Conservation (phyloP, 2,329 filamentous ascomycete species). For the Mycogone perniciosa region DNA sequence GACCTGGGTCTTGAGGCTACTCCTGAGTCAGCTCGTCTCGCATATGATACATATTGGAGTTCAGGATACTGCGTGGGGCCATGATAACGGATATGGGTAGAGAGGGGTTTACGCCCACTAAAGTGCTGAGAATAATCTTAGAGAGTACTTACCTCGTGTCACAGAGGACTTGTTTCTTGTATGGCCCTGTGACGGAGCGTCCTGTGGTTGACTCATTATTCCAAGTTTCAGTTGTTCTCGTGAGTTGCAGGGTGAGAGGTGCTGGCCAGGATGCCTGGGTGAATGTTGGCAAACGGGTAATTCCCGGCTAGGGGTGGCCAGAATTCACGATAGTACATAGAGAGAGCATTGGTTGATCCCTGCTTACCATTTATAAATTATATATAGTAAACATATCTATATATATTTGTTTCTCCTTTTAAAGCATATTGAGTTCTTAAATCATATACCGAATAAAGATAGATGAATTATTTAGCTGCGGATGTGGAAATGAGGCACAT, state of each 20-base stretch:
- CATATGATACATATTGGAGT: not conserved
- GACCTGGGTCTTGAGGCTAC: slow-evolving; percentile 54
- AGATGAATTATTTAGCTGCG: too few relatives aligned
- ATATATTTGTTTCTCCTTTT: too few relatives aligned
- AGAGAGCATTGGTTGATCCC: too few relatives aligned
- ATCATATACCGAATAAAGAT: too few relatives aligned
- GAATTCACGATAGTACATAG: not conserved
- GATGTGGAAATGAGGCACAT: too few relatives aligned
- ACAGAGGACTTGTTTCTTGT: slow-evolving; percentile 27
- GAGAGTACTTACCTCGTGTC: slow-evolving; percentile 27
- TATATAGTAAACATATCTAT: too few relatives aligned
- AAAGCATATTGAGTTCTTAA: too few relatives aligned
- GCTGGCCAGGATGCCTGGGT: not conserved
- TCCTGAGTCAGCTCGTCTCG: slow-evolving; percentile 12
- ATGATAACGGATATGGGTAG: not conserved
- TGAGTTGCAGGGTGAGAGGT: not conserved
- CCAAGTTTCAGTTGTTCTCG: not conserved
- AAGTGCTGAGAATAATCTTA: not conserved
- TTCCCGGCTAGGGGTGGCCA: not conserved
- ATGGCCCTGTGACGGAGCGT: slow-evolving; percentile 13
- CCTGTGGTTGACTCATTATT: slow-evolving; percentile 11
- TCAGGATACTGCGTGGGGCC: not conserved
- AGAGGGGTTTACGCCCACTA: not conserved
- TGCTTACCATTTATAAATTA: too few relatives aligned
- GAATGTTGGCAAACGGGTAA: not conserved